Conservation (phyloP, 345 rosid genomes). For the Streptanthus diversifolius region DNA sequence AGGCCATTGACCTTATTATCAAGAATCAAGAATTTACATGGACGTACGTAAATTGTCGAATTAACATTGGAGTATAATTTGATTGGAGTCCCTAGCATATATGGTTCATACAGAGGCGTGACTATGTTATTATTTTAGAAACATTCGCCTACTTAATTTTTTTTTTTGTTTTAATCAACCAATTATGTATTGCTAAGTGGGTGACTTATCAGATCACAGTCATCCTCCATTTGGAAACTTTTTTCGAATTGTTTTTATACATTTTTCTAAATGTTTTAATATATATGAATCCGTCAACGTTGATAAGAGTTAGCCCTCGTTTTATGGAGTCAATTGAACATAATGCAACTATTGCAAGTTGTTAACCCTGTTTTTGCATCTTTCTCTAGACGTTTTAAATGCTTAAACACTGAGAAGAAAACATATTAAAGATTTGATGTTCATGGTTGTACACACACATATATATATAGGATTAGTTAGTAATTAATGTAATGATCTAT, state of each 20-base stretch:
- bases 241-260: not conserved
- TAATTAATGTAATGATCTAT: not conserved
- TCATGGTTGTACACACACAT: not conserved
- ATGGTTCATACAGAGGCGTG: no score
- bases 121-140: no score
- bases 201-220: conserved; percentile 25
- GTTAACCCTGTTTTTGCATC: not conserved
- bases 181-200: conserved; percentile 12
- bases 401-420: not conserved
- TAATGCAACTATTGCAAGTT: not conserved
- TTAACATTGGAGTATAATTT: not conserved
- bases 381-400: not conserved
- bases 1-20: not conserved
- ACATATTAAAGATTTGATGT: not conserved
- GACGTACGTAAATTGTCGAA: not conserved
- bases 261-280: not conserved
- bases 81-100: conserved; percentile 2
- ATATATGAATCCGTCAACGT: not conserved
- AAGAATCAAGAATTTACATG: not conserved
- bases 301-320: not conserved
- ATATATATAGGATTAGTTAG: not conserved
- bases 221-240: conserved; percentile 17
- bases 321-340: not conserved
- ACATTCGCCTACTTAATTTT: no score
- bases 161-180: not conserved